Evolutionary conservation across 306 rosid species (phyloP).

Genomic region (Quercus engelmannii): DNA sequence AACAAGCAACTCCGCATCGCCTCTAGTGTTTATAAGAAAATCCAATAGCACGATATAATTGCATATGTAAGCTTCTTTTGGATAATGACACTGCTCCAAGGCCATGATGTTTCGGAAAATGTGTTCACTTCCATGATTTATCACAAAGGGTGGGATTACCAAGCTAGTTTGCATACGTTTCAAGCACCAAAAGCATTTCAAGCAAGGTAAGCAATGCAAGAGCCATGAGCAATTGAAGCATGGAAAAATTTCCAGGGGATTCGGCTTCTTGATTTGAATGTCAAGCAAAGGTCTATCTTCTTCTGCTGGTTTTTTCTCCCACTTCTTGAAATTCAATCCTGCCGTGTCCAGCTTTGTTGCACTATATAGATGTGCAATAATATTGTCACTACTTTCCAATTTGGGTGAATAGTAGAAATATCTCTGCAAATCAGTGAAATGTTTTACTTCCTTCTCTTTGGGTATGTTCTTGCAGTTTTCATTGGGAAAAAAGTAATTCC

Average conservation of each 20-base stretch:
- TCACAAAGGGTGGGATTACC: not conserved
- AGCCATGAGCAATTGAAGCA: not conserved
- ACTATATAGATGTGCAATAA: not conserved
- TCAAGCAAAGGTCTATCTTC: not conserved
- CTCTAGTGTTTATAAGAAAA: too few species aligned
- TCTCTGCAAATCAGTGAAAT: conserved; percentile 53
- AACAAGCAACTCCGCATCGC: too few species aligned
- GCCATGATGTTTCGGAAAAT: not conserved
- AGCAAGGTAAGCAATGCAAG: not conserved
- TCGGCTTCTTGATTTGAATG: not conserved
- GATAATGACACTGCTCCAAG: too few species aligned
- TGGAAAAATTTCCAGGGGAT: not conserved
- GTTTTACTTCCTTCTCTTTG: not conserved
- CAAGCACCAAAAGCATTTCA: not conserved
- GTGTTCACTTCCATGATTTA: conserved; percentile 4
- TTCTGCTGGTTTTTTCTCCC: fast-evolving
- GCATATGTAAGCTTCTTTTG: too few species aligned
- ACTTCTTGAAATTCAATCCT: not conserved
- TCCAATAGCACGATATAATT: too few species aligned
- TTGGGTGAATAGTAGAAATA: conserved; percentile 24
- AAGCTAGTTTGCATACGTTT: not conserved
- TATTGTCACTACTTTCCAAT: too few species aligned
- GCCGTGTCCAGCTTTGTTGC: conserved; percentile 12
- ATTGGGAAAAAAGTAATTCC: not conserved
- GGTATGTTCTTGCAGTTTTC: not conserved